Conservation (phyloP, 768 basidiomycete species). For the Omphalotus guepiniiformis region DNA sequence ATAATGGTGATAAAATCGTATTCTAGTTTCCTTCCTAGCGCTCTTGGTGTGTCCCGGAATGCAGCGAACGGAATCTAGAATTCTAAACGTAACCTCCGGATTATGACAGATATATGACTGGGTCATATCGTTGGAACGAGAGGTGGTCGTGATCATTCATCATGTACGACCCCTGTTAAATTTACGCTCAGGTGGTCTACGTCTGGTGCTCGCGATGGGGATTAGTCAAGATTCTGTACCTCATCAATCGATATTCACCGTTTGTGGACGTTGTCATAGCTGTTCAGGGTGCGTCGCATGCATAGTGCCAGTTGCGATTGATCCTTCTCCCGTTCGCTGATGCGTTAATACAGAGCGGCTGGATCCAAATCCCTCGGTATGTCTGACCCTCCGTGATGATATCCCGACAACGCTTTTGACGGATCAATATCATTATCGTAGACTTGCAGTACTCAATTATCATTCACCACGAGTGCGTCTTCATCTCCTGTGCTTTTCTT, state of each 20-base stretch:
- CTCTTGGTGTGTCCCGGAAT: not conserved
- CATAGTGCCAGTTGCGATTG: not conserved
- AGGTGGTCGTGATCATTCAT: not conserved
- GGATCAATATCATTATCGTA: not conserved
- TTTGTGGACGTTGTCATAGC: not conserved
- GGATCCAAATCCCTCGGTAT: not conserved
- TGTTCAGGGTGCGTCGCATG: not conserved
- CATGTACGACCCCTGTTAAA: not conserved
- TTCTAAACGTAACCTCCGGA: not conserved
- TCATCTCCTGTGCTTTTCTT: too few relatives aligned
- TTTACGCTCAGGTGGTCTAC: not conserved
- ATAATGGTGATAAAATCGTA: too few relatives aligned
- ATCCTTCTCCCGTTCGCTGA: too few relatives aligned
- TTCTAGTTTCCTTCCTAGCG: not conserved
- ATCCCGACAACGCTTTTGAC: not conserved
- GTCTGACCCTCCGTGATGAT: not conserved
- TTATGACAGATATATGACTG: not conserved
- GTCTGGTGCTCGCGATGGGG: constrained; percentile 2
- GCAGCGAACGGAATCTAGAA: not conserved
- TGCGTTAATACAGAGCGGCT: too few relatives aligned
- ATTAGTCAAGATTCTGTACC: not conserved
- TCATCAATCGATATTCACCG: not conserved
- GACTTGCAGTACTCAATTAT: not conserved
- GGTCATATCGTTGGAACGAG: not conserved
- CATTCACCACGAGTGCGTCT: too few relatives aligned